A percentile compares a stretch with the other conserved stretches of the same genome.
Evolutionary conservation across 768 basidiomycete genomes (phyloP).

Genomic region (Albatrellus ellisii): DNA sequence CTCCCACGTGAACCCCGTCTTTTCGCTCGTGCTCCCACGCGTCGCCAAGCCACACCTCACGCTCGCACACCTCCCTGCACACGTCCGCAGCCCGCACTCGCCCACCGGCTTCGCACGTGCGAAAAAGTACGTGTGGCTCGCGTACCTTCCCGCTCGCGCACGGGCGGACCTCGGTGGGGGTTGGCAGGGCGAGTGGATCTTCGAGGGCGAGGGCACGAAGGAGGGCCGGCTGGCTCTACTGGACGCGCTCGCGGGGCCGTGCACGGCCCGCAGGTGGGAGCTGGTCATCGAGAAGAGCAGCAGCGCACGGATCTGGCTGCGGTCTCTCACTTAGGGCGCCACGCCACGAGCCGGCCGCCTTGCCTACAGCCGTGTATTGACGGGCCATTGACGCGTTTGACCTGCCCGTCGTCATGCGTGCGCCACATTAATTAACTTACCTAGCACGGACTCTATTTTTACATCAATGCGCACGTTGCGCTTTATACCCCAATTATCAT

Average conservation of each 20-base stretch:
- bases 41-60: slow-evolving; percentile 24
- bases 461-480: too few species aligned
- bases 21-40: slow-evolving; percentile 20
- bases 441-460: too few species aligned
- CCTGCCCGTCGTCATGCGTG: too few species aligned
- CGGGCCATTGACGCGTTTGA: too few species aligned
- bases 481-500: too few species aligned
- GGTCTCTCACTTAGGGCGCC: slow-evolving; percentile 23
- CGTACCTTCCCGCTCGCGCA: slow-evolving; percentile 24
- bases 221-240: slow-evolving; percentile 46
- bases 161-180: slow-evolving; percentile 40
- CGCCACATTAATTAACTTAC: too few species aligned
- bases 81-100: slow-evolving; percentile 47
- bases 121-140: slow-evolving; percentile 56
- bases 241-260: slow-evolving; percentile 34
- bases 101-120: slow-evolving; percentile 46
- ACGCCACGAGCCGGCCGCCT: background rate
- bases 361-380: too few species aligned
- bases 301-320: slow-evolving; percentile 49
- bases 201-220: slow-evolving; percentile 67
- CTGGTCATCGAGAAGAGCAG: slow-evolving; percentile 50
- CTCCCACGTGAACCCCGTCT: slow-evolving; percentile 18
- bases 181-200: slow-evolving; percentile 67
- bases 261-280: slow-evolving; percentile 31
- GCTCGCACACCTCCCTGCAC: slow-evolving; percentile 30